Evolutionary conservation across 2,329 filamentous ascomycete genomes (phyloP).

Genomic region (Arthrocladium fulminans): DNA sequence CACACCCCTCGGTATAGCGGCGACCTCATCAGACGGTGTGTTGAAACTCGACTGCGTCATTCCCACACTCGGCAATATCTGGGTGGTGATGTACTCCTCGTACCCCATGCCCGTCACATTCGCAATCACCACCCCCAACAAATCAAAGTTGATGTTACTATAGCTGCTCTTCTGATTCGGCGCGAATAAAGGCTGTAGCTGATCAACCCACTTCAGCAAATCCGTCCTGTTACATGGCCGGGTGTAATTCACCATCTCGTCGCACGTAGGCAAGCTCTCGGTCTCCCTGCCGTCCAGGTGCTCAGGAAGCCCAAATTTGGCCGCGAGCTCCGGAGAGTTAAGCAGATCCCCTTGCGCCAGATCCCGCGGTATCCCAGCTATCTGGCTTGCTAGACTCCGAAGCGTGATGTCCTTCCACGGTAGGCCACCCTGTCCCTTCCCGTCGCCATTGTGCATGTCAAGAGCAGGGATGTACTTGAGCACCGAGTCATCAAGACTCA

Average conservation of each 20-base stretch:
- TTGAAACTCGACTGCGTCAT: conserved; percentile 16
- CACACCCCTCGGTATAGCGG: conserved; percentile 19
- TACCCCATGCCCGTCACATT: conserved; percentile 24
- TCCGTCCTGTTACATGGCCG: background rate
- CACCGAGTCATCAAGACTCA: conserved; percentile 24
- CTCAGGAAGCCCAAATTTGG: conserved; percentile 15
- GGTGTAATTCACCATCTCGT: conserved; percentile 3
- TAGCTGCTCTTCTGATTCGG: conserved; percentile 24
- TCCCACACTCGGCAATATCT: conserved; percentile 18
- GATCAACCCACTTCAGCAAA: background rate
- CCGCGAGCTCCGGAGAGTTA: conserved; percentile 8
- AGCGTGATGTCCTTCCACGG: conserved; percentile 25
- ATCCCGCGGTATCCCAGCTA: conserved; percentile 24
- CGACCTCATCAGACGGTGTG: conserved; percentile 17
- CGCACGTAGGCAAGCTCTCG: background rate
- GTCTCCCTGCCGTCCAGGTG: background rate
- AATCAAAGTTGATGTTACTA: conserved; percentile 25
- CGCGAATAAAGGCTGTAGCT: conserved; percentile 17
- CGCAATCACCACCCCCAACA: conserved; percentile 24
- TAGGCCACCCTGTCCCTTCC: conserved; percentile 12
- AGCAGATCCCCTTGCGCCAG: conserved; percentile 18
- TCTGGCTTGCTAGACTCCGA: conserved; percentile 22
- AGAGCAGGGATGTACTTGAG: conserved; percentile 20
- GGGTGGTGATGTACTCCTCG: conserved; percentile 19
- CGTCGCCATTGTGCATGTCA: background rate